Evolutionary conservation across 345 rosid species (phyloP), one percentile per base, ranked within the genome.

Genomic region (Gynandropsis gynandra): DNA sequence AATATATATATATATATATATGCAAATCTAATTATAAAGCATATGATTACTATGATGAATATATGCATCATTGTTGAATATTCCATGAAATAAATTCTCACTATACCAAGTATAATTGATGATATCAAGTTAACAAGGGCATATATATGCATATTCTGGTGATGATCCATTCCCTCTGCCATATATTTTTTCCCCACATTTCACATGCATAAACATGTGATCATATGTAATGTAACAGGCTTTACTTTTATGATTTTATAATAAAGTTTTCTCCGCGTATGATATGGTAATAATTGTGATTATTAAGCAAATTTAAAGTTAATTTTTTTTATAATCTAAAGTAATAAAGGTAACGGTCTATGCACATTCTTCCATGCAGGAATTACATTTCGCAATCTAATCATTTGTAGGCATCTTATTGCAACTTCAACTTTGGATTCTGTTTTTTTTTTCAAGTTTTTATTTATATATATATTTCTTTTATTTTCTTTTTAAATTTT

Each of bases 161-260:
- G 29, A 24, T 24, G 29, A 24, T 5, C 29, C 29, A 24, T 33
- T 31, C 42, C 45, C 59, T 59, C 46, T 53, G 48, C 24, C 55
- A 16, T 6, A 16, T 16, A 16, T 32, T n/a, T 27, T 35, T 59
- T 61, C 38, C 32, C 27, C 34, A 34, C 29, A 39, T 17, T 42
- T 59, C 70, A 59, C 65, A 66, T 66, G 70, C 70, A 54, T 40
- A 66, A 66, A 66, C 65, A 66, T 66, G 61, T 32, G 70, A 59
- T 66, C 41, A 56, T 66, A 53, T 5, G 29, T 24, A 2, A 24
- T 24, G 5, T 24, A 24, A 5, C 29, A 24, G 29, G 69, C 65
- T 66, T 66, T 65, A 65, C 12, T 52, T 47, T 14, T 21, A 17
- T 43, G 7, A 9, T 10, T 18, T 45, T 17, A 13, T 19, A 10